Evolutionary conservation across 768 basidiomycete species (phyloP), one percentile per base, ranked within the genome.

Genomic region (Amyloporia xantha): DNA sequence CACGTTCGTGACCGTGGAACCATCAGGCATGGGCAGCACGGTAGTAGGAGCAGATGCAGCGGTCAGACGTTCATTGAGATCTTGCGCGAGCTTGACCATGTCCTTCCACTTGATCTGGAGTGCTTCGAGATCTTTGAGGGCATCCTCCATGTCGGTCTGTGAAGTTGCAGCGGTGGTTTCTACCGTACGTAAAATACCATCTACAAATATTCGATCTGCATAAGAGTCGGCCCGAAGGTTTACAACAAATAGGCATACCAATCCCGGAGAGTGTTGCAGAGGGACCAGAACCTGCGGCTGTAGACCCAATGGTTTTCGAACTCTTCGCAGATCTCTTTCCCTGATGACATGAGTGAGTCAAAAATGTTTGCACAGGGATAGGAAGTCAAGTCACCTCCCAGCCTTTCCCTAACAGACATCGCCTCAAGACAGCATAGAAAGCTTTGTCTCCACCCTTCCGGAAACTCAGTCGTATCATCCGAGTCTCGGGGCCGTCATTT

Each of bases 91-190:
- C 25, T 78, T 78, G 49, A 94, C 93, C 83, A 98, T 95, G 56
- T 94, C 91, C 54, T 81, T 85, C 1, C 93, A 92, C 62, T 94
- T 89, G 41, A 84, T 72, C 86, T 89, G 93, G 40, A 98, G 68
- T 0, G 85, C 86, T 62, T 97, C 91, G 27, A 98, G 76, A 60
- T 98, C 96, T 55, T 81, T 73, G 26, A 97, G 72, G 0, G 92
- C 88, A 54, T 83, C 80, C 21, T 75, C 73, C 69, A 98, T 78
- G 54, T 82, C 73, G 6, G 75, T 76, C 39, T 82, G 76, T 13
- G 81, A 72, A 4, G 73, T 76, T 56, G 83, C 76, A 1, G 81
- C 78, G 7, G 81, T 79, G 12, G 75, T 71, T 63, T 88, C 81
- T 36, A 93, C 87, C 2, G 73, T 78, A 49, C 79, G 80, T 41